phyloP scores from a whole-genome alignment of 345 rosid genomes.

The Adansonia digitata region DNA sequence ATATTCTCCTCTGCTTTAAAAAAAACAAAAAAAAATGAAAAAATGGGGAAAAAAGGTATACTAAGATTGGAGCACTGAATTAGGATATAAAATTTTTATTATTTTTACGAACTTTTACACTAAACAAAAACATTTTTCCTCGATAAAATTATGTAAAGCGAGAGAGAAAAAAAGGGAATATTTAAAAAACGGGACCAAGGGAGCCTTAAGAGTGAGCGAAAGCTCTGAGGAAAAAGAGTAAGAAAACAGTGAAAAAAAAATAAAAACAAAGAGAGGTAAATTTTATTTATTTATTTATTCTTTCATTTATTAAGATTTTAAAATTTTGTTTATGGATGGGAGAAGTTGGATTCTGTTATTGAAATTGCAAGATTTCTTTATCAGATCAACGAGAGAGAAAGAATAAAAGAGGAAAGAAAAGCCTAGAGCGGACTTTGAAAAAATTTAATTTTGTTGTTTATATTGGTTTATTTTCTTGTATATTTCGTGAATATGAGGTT shows the following conservation, averaged over 20 bases:
- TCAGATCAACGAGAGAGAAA: conserved; percentile 23
- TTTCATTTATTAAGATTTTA: too few relatives aligned
- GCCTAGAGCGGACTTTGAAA: background rate
- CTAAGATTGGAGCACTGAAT: background rate
- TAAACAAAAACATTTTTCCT: background rate
- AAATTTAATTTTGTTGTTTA: background rate
- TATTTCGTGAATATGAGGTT: conserved; percentile 24
- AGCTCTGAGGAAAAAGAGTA: background rate
- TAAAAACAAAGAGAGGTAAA: background rate
- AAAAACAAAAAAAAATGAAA: background rate
- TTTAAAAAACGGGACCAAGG: background rate
- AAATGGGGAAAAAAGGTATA: background rate
- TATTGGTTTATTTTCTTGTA: conserved; percentile 2
- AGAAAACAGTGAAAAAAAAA: background rate
- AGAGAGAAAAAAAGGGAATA: background rate
- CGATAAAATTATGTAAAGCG: background rate
- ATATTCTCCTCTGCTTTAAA: conserved; percentile 21
- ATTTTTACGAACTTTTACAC: background rate
- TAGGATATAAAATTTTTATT: background rate
- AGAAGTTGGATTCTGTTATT: conserved; percentile 5
- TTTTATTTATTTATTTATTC: background rate
- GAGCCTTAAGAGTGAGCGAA: conserved; percentile 19
- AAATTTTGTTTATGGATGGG: background rate
- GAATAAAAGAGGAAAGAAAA: background rate
- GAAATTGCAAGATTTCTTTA: conserved; percentile 5